Conservation (phyloP, 1,284 basidiomycete species). For the Lentinula novae-zelandiae region DNA sequence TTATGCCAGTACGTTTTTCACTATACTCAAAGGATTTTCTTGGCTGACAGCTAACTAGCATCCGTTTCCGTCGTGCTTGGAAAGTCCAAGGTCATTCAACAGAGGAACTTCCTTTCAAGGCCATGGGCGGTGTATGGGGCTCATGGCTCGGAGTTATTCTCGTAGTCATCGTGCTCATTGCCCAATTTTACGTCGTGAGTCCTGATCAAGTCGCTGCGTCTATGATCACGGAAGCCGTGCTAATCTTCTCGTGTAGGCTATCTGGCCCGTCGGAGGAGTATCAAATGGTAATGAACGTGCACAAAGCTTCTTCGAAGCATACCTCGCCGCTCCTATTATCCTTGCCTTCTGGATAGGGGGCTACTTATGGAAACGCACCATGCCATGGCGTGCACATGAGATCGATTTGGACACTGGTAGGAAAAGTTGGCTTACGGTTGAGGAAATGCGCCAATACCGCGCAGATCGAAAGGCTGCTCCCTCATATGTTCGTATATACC, state of each 20-base stretch:
- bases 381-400: conserved; percentile 30
- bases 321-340: conserved; percentile 36
- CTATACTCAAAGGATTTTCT: background rate
- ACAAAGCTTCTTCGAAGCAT: conserved; percentile 34
- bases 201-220: background rate
- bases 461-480: conserved; percentile 16
- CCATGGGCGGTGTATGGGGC: conserved; percentile 37
- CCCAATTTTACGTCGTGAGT: conserved; percentile 38
- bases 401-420: conserved; percentile 43
- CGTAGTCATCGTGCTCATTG: conserved; percentile 35
- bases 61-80: conserved; percentile 42
- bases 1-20: conserved; percentile 36
- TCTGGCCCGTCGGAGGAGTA: conserved; percentile 25
- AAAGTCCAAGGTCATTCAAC: conserved; percentile 37
- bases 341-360: conserved; percentile 33
- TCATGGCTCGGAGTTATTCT: conserved; percentile 41
- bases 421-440: conserved; percentile 19
- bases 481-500: conserved; percentile 12
- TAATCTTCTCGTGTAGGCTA: conserved; percentile 1
- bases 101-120: conserved; percentile 40
- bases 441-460: conserved; percentile 19
- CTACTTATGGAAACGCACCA: conserved; percentile 35
- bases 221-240: background rate
- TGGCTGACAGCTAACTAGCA: conserved; percentile 20
- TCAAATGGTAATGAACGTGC: conserved; percentile 22